phyloP scores from a whole-genome alignment of 768 basidiomycete genomes.

The Rhizopogon sp. region DNA sequence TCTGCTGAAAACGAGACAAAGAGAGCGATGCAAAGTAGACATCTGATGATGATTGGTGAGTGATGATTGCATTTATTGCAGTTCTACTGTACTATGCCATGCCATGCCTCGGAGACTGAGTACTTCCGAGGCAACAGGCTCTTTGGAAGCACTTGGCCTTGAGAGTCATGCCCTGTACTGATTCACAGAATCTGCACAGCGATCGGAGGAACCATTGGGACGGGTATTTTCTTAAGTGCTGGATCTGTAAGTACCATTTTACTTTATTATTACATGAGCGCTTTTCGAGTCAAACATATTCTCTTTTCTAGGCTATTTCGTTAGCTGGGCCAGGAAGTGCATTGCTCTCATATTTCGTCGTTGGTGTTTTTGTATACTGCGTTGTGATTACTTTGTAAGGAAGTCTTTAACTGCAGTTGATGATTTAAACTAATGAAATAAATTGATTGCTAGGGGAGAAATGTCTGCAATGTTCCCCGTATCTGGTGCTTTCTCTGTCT shows the following conservation, averaged over 20 bases:
- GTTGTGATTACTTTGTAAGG: conserved; percentile 53
- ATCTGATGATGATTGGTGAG: conserved; percentile 39
- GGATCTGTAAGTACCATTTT: conserved; percentile 36
- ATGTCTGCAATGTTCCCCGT: conserved; percentile 64
- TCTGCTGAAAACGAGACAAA: conserved; percentile 24
- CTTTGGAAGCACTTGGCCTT: neutral
- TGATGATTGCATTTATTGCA: neutral
- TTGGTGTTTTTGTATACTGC: conserved; percentile 54
- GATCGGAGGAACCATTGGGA: conserved; percentile 56
- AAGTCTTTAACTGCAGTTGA: conserved; percentile 5
- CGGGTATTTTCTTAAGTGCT: conserved; percentile 57
- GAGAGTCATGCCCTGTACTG: neutral
- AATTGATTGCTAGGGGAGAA: conserved; percentile 40
- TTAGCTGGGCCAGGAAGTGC: conserved; percentile 58
- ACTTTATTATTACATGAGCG: neutral
- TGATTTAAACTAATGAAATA: neutral
- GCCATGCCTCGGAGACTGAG: no score
- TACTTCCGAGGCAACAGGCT: no score
- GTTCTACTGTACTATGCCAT: neutral
- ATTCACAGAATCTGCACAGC: conserved; percentile 23
- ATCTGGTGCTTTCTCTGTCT: conserved; percentile 55
- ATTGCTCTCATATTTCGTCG: conserved; percentile 54
- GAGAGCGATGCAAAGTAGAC: conserved; percentile 35
- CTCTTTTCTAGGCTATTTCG: conserved; percentile 37
- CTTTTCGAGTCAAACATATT: neutral